A percentile compares a stretch with the other conserved stretches of the same genome.
Evolutionary conservation across 228 moss, liverwort and hornwort species (phyloP).

Genomic region (Sphagnum magellanicum): DNA sequence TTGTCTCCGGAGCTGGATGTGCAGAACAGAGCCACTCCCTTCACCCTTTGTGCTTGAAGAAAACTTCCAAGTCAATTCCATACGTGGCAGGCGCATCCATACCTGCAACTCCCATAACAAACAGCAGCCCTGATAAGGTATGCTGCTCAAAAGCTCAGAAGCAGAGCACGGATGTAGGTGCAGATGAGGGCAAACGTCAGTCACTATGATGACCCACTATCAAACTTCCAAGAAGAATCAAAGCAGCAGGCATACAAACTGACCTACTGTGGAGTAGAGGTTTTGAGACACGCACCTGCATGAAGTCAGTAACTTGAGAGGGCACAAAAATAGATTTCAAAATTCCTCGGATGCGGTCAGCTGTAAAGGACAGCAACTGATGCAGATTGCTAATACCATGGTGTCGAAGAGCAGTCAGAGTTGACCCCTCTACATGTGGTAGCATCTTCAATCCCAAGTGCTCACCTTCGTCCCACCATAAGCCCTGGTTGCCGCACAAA

Average conservation of each 20-base stretch:
- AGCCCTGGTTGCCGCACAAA: conserved; percentile 41
- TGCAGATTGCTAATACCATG: conserved; percentile 40
- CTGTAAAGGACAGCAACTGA: conserved; percentile 55
- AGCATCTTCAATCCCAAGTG: conserved; percentile 74
- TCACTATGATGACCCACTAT: no score
- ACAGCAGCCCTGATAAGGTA: no score
- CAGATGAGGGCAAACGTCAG: no score
- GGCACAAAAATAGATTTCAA: conserved; percentile 52
- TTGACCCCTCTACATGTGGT: conserved; percentile 52
- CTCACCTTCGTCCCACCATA: conserved; percentile 71
- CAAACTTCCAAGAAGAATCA: no score
- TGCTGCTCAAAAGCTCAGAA: no score
- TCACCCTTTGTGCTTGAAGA: conserved; percentile 30
- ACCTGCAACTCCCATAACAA: conserved; percentile 19
- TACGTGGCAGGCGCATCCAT: conserved; percentile 66
- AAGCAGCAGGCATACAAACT: no score
- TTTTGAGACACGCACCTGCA: conserved; percentile 45
- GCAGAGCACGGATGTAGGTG: no score
- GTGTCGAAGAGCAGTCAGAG: conserved; percentile 43
- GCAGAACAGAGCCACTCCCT: conserved; percentile 50
- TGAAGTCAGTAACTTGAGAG: conserved; percentile 51
- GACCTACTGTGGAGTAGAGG: no score
- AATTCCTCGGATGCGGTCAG: conserved; percentile 59
- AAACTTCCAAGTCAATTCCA: conserved; percentile 66
- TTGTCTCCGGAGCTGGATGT: conserved; percentile 51